These are phyloP conservation scores for Sugiyamaella valdiviana DNA, from an alignment of 805 yeast species.

Conservation along the genomic window DNA sequence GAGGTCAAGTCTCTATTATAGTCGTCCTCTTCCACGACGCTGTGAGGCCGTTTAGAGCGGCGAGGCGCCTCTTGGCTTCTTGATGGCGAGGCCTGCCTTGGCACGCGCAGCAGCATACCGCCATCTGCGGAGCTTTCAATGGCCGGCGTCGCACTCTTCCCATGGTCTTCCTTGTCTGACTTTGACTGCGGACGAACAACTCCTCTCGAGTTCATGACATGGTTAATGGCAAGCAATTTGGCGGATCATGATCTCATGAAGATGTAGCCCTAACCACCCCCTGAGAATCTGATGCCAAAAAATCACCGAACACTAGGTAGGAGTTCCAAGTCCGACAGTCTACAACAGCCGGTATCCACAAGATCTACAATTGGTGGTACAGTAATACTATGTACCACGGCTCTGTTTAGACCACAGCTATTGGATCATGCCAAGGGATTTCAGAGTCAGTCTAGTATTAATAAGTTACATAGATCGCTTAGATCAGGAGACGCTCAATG, in stretches of 20 bases:
- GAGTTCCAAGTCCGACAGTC: too few relatives aligned
- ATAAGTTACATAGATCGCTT: conserved; percentile 22
- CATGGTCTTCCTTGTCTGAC: neutral
- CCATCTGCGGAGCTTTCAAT: conserved; percentile 10
- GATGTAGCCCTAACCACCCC: neutral
- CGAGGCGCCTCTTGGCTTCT: neutral
- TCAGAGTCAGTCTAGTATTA: neutral
- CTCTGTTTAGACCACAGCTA: too few relatives aligned
- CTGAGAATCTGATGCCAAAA: neutral
- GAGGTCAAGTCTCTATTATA: conserved; percentile 21
- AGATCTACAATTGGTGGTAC: too few relatives aligned
- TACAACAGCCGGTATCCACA: too few relatives aligned
- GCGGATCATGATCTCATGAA: conserved; percentile 1
- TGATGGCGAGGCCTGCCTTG: neutral
- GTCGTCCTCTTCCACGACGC: conserved; percentile 26
- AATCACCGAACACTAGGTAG: neutral
- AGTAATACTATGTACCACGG: too few relatives aligned
- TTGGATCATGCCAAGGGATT: too few relatives aligned
- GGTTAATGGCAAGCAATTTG: neutral
- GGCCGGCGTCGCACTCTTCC: neutral
- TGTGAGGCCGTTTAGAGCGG: conserved; percentile 6
- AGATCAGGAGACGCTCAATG: conserved; percentile 95
- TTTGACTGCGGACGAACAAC: neutral
- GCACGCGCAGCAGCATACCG: conserved; percentile 9
- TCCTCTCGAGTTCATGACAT: neutral